Percentiles rank a stretch among this genome's conserved stretches.
phyloP scores from a whole-genome alignment of 345 rosid genomes.

The Firmiana major region DNA sequence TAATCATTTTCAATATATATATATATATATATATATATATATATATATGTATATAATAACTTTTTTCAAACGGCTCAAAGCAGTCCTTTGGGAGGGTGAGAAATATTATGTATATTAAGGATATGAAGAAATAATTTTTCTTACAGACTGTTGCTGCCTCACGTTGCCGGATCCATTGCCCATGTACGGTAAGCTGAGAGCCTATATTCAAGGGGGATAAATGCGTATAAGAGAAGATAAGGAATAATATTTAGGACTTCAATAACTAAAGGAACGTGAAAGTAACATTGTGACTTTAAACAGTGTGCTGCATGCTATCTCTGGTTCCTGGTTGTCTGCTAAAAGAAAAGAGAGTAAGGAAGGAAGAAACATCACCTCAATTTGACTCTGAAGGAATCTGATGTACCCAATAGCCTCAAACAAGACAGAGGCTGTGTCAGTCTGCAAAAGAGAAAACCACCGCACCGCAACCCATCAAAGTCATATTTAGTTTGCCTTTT shows the following conservation, averaged over 20 bases:
- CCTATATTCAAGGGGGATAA: constrained; percentile 46
- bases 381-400: constrained; percentile 99
- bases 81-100: constrained; percentile 12
- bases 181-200: constrained; percentile 94
- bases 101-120: not conserved
- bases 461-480: constrained; percentile 38
- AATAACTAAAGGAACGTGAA: constrained; percentile 21
- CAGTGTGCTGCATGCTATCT: constrained; percentile 16
- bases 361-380: constrained; percentile 64
- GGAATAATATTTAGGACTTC: constrained; percentile 15
- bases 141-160: constrained; percentile 67
- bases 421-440: constrained; percentile 99
- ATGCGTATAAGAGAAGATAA: not conserved
- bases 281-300: constrained; percentile 10
- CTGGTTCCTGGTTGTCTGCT: constrained; percentile 28
- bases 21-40: too few relatives aligned
- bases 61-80: too few relatives aligned
- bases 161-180: constrained; percentile 61
- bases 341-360: constrained; percentile 14
- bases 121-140: constrained; percentile 14
- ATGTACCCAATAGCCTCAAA: constrained; percentile 98
- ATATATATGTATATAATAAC: too few relatives aligned
- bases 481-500: constrained; percentile 20
- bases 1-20: too few relatives aligned
- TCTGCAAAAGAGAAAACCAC: constrained; percentile 65